These are phyloP conservation scores for Phytopythium sindhum DNA, from an alignment of 352 stramenopile genomes.

Conservation along the genomic window DNA sequence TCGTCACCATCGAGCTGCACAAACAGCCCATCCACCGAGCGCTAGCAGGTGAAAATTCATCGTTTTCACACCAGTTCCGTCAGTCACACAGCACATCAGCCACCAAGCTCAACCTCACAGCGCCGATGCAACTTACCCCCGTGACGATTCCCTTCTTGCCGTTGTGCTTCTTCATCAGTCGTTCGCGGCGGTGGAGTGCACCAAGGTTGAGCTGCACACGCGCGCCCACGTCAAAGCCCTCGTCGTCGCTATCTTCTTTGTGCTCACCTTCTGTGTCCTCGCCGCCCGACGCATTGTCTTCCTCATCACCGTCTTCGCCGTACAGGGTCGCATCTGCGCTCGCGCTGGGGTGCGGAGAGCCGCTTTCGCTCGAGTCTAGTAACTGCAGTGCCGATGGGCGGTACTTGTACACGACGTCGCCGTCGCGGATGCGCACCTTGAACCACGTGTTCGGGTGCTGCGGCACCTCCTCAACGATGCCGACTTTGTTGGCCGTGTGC, in stretches of 20 bases:
- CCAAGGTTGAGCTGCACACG: slow-evolving; percentile 54
- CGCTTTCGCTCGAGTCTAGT: slow-evolving; percentile 28
- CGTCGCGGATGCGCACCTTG: slow-evolving; percentile 76
- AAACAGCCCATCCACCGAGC: slow-evolving; percentile 28
- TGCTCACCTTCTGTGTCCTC: slow-evolving; percentile 42
- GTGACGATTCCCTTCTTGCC: slow-evolving; percentile 67
- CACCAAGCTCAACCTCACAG: background rate
- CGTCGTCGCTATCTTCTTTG: slow-evolving; percentile 35
- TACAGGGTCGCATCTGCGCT: slow-evolving; percentile 19
- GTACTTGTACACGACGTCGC: slow-evolving; percentile 88
- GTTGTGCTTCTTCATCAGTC: slow-evolving; percentile 66
- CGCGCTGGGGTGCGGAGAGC: slow-evolving; percentile 14
- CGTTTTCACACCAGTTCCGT: background rate
- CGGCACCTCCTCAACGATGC: slow-evolving; percentile 76
- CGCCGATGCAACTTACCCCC: slow-evolving; percentile 27
- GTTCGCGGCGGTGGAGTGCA: slow-evolving; percentile 41
- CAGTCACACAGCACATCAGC: background rate
- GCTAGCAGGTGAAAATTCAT: slow-evolving; percentile 3
- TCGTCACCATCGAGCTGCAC: slow-evolving; percentile 60
- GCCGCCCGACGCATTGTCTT: slow-evolving; percentile 21
- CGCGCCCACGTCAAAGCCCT: slow-evolving; percentile 43
- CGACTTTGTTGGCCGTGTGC: slow-evolving; percentile 76
- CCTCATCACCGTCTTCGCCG: slow-evolving; percentile 19
- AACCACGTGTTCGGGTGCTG: slow-evolving; percentile 88
- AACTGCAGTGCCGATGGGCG: slow-evolving; percentile 69